Evolutionary conservation across 495 filamentous ascomycete genomes (phyloP).

Genomic region (Aspergillus conjunctus): DNA sequence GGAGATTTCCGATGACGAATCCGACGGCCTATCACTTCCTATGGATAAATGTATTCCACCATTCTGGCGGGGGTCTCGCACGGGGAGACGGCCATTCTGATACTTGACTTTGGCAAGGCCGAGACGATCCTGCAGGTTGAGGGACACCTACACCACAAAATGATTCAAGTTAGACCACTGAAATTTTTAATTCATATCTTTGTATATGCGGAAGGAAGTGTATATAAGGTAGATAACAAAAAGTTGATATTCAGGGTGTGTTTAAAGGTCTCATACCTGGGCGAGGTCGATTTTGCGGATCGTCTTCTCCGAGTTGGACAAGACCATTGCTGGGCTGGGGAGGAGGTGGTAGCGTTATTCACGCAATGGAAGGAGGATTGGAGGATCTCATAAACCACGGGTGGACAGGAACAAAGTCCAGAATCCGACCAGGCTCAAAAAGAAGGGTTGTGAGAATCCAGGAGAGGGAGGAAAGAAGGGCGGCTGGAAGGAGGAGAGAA

Average conservation of each 20-base stretch:
- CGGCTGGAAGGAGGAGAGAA: conserved; percentile 26
- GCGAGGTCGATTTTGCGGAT: conserved; percentile 63
- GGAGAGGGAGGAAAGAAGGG: conserved; percentile 29
- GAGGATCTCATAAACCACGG: conserved; percentile 18
- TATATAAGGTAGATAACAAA: too few relatives aligned
- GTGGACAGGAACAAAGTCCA: not conserved
- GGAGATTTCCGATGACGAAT: conserved; percentile 72
- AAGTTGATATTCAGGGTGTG: too few relatives aligned
- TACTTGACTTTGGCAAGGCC: conserved; percentile 96
- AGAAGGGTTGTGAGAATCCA: conserved; percentile 16
- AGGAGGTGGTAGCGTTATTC: conserved; percentile 13
- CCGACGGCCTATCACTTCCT: conserved; percentile 57
- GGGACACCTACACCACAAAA: conserved; percentile 67
- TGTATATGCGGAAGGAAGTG: too few relatives aligned
- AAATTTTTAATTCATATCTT: not conserved
- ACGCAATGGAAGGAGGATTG: conserved; percentile 10
- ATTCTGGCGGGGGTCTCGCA: conserved; percentile 59
- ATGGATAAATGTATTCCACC: conserved; percentile 53
- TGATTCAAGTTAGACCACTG: conserved; percentile 8
- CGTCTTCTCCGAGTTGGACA: conserved; percentile 42
- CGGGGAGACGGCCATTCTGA: conserved; percentile 67
- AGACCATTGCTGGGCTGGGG: conserved; percentile 34
- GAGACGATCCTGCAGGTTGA: conserved; percentile 86
- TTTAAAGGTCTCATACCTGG: conserved; percentile 61
- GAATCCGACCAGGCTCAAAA: conserved; percentile 3